Evolutionary conservation across 768 basidiomycete genomes (phyloP).

Genomic region (Pleurotus sapidus): DNA sequence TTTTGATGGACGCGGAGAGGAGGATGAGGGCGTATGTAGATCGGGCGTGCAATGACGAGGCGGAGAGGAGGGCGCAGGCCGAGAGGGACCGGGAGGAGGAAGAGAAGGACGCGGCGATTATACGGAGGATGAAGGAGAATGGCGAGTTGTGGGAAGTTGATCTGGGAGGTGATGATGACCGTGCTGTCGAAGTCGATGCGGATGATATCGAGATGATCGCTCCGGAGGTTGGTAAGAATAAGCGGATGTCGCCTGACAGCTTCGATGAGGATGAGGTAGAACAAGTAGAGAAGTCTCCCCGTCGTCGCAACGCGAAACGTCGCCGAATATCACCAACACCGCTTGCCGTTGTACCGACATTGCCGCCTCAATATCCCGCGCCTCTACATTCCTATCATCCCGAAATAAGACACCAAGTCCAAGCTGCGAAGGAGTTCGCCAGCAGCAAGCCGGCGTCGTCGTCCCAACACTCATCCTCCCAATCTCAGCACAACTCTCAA

Average conservation of each 20-base stretch:
- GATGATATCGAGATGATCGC: not conserved
- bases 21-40: not conserved
- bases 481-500: not conserved
- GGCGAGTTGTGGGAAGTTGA: too few relatives aligned
- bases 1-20: not conserved
- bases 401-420: not conserved
- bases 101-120: not conserved
- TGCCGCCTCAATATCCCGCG: not conserved
- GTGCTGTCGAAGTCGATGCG: not conserved
- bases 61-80: not conserved
- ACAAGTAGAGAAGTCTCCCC: not conserved
- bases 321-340: not conserved
- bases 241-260: not conserved
- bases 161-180: too few relatives aligned
- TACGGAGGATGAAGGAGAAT: not conserved
- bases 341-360: not conserved
- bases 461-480: not conserved
- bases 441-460: not conserved
- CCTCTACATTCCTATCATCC: not conserved
- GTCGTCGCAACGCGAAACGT: not conserved
- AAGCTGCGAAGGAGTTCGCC: not conserved
- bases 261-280: not conserved
- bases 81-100: not conserved
- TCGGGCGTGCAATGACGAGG: not conserved
- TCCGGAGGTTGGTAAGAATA: not conserved